A percentile compares a stretch with the other conserved stretches of the same genome.
phyloP scores from a whole-genome alignment of 208 protist genomes.

The Leishmania aethiopica region DNA sequence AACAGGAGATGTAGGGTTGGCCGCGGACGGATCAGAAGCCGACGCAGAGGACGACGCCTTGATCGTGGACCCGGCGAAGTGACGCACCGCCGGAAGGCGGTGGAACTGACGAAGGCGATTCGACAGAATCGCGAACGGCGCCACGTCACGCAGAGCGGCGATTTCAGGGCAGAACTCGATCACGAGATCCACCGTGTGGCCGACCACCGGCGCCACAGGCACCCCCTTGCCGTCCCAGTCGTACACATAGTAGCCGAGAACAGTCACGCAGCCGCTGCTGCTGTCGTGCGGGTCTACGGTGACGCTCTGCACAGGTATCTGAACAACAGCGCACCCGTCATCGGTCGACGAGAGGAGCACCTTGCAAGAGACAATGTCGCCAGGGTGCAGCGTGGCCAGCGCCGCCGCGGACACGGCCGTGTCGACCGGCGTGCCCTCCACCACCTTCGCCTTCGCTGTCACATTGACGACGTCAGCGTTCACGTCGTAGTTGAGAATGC shows the following conservation, averaged over 20 bases:
- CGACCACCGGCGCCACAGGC: slow-evolving; percentile 55
- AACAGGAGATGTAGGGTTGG: background rate
- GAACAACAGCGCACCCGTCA: slow-evolving; percentile 81
- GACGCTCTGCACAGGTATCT: slow-evolving; percentile 35
- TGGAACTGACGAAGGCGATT: slow-evolving; percentile 40
- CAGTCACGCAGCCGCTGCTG: slow-evolving; percentile 27
- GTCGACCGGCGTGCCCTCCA: slow-evolving; percentile 74
- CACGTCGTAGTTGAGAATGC: slow-evolving; percentile 84
- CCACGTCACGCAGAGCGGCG: slow-evolving; percentile 43
- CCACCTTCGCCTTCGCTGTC: slow-evolving; percentile 60
- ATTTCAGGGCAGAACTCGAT: slow-evolving; percentile 71
- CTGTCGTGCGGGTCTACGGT: background rate
- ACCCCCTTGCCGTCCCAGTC: slow-evolving; percentile 34
- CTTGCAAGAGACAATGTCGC: slow-evolving; percentile 44
- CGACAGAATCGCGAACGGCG: slow-evolving; percentile 79
- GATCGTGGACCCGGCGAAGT: background rate
- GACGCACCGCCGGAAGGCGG: slow-evolving; percentile 47
- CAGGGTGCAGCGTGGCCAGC: slow-evolving; percentile 40
- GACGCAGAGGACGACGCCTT: slow-evolving; percentile 1
- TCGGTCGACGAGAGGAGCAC: slow-evolving; percentile 85
- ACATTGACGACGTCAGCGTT: slow-evolving; percentile 68
- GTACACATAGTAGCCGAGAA: slow-evolving; percentile 84
- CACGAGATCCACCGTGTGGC: slow-evolving; percentile 44
- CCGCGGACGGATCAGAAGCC: background rate
- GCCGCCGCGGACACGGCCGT: slow-evolving; percentile 37